These are phyloP conservation scores for Stagonosporopsis chrysanthemi DNA, from an alignment of 2,329 filamentous ascomycete species.

Conservation along the genomic window DNA sequence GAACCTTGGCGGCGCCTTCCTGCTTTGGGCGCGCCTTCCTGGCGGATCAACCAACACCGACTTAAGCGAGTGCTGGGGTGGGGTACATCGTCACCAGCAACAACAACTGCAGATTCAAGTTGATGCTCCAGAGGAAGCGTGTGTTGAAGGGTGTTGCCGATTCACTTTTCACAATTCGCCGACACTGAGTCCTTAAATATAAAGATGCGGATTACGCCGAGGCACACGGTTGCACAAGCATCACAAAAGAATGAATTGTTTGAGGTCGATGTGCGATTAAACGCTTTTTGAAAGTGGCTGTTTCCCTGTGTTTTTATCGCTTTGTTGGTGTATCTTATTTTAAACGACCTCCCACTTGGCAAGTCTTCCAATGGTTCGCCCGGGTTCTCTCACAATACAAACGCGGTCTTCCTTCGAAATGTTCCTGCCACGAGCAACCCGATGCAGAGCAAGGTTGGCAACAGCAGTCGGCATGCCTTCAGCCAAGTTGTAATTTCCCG, in stretches of 20 bases:
- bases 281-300: not conserved
- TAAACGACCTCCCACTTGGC: slow-evolving; percentile 73
- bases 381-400: slow-evolving; percentile 84
- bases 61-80: slow-evolving; percentile 14
- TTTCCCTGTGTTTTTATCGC: not conserved
- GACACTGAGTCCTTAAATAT: no score
- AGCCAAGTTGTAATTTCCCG: slow-evolving; percentile 80
- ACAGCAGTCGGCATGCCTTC: slow-evolving; percentile 79
- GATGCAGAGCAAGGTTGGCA: slow-evolving; percentile 71
- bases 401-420: slow-evolving; percentile 53
- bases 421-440: slow-evolving; percentile 57
- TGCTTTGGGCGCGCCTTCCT: slow-evolving; percentile 10
- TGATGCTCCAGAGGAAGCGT: not conserved
- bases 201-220: no score
- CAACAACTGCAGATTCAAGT: not conserved
- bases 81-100: slow-evolving; percentile 1
- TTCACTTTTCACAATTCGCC: no score
- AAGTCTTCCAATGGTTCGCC: slow-evolving; percentile 79
- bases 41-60: slow-evolving; percentile 21
- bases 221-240: no score
- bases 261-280: not conserved
- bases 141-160: not conserved
- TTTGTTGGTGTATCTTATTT: not conserved
- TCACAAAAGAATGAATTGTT: not conserved
- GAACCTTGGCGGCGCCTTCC: slow-evolving; percentile 15